Base-by-base conservation (phyloP, 2,329 filamentous ascomycete genomes). In the Ophiostoma sp. region DNA sequence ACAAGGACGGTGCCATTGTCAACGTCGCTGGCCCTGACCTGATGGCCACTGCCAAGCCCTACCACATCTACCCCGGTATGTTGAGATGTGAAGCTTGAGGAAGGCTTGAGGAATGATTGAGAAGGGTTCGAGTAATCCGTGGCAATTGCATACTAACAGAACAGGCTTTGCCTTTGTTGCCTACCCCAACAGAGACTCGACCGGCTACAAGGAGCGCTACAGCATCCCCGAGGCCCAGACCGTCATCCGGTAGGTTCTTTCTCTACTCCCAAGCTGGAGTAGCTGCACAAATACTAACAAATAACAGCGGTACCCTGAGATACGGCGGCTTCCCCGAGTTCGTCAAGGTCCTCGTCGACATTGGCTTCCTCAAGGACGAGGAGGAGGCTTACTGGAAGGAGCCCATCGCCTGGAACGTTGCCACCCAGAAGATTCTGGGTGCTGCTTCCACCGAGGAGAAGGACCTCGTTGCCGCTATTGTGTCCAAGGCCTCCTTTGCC, bases 171-270 rank as follows among this genome's bases (percentile, higher is more conserved):
- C 90, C 68, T 94, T 96, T 76, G 93, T 97, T 75, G 93, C 90
- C 60, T 98, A 98, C 91, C 91, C 91, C 71, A 98, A 98, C 87
- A 86, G 94, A 75, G 94, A 98, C 81, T 94, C 89, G 27, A 95
- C 92, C 20, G 85, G 87, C 10, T 98, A 95, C 87, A 89, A 88
- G 78, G 90, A 96, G 84, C 88, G 92, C 73, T 97, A 97, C 86
- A 82, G 87, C 80, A 97, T 97, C 77, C 93, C 94, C 68, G 94
- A 98, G 83, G 93, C 92, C 17, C 81, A 96, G 80, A 97, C 92
- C 68, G 87, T 97, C 76, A 84, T 97, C 78, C 87, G 62, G 62
- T 65, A 65, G 93, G 72, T 74, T 69, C 4, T 70, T 68, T 13
- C 1, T 39, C 1, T 39, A 11, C 1, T n/a, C 52, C 44, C 7